A percentile compares a stretch with the other conserved stretches of the same genome.
Conservation (phyloP, 208 protist genomes). For the Borovskyia barvae region DNA sequence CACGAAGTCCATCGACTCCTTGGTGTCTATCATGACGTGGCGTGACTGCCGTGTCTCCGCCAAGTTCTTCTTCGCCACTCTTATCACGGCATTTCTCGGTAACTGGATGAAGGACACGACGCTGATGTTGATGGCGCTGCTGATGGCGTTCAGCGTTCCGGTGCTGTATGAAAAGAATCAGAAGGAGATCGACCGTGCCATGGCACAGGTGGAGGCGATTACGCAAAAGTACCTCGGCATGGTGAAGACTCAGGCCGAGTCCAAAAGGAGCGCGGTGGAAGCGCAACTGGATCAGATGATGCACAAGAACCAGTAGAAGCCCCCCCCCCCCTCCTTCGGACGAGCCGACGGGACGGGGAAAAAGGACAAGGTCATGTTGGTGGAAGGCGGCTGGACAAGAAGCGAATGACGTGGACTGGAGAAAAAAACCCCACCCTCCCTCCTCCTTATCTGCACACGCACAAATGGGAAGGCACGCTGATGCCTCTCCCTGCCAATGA, state of each 20-base stretch:
- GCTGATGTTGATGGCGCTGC: conserved; percentile 34
- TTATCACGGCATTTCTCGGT: conserved; percentile 61
- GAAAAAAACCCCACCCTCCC: no score
- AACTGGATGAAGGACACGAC: conserved; percentile 71
- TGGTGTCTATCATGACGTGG: conserved; percentile 60
- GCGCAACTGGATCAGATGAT: conserved; percentile 23
- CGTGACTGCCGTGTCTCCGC: conserved; percentile 42
- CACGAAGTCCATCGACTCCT: conserved; percentile 22
- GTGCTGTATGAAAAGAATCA: conserved; percentile 74
- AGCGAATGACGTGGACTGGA: no score
- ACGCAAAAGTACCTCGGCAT: conserved; percentile 53
- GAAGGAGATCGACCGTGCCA: conserved; percentile 47
- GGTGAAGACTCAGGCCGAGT: conserved; percentile 28
- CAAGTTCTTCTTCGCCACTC: conserved; percentile 39
- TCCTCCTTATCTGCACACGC: no score
- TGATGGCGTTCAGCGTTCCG: conserved; percentile 53
- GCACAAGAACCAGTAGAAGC: conserved; percentile 38
- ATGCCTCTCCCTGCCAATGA: no score
- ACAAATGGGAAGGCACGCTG: no score
- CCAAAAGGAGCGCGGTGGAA: conserved; percentile 21
- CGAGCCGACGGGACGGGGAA: no score
- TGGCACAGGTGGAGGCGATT: conserved; percentile 23
- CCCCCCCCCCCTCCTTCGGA: no score
- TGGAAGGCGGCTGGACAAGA: no score
- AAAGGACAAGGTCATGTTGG: no score